A percentile compares a stretch with the other conserved stretches of the same genome.
Evolutionary conservation across 2,329 filamentous ascomycete genomes (phyloP).

Genomic region (Trichocomaceae sp.): DNA sequence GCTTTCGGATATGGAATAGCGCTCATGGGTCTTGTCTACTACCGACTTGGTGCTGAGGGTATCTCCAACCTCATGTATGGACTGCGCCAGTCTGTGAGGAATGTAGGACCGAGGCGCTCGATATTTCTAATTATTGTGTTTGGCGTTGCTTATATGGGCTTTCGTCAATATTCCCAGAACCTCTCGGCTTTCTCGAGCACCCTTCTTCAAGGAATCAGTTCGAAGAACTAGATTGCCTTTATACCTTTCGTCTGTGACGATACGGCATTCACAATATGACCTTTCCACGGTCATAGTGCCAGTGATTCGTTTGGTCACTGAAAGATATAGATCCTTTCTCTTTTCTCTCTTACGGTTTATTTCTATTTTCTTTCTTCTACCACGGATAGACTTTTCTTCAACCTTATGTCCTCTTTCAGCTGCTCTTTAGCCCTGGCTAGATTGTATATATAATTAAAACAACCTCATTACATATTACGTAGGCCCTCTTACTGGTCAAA

Average conservation of each 20-base stretch:
- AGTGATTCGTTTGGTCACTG: neutral
- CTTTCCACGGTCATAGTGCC: neutral
- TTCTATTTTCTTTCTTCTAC: too few species aligned
- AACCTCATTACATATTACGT: neutral
- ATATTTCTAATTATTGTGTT: neutral
- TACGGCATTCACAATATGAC: neutral
- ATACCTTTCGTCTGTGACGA: slow-evolving; percentile 5
- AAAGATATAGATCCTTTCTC: neutral
- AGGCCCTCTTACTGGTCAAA: neutral
- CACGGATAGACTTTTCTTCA: neutral
- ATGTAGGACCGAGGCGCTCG: slow-evolving; percentile 1
- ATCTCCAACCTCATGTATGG: neutral
- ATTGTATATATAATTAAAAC: neutral
- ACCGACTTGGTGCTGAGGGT: slow-evolving; percentile 61
- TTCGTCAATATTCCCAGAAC: slow-evolving; percentile 1
- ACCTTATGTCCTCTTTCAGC: neutral
- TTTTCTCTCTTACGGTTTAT: neutral
- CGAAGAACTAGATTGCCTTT: slow-evolving; percentile 1
- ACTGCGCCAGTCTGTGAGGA: neutral
- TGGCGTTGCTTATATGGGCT: neutral
- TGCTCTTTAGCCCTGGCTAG: neutral
- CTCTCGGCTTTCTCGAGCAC: neutral
- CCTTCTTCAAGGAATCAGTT: neutral
- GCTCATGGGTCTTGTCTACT: slow-evolving; percentile 59
- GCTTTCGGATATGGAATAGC: slow-evolving; percentile 72